These are phyloP conservation scores for Trichoderma asperelloides DNA, from an alignment of 495 filamentous ascomycete species.

Conservation along the genomic window DNA sequence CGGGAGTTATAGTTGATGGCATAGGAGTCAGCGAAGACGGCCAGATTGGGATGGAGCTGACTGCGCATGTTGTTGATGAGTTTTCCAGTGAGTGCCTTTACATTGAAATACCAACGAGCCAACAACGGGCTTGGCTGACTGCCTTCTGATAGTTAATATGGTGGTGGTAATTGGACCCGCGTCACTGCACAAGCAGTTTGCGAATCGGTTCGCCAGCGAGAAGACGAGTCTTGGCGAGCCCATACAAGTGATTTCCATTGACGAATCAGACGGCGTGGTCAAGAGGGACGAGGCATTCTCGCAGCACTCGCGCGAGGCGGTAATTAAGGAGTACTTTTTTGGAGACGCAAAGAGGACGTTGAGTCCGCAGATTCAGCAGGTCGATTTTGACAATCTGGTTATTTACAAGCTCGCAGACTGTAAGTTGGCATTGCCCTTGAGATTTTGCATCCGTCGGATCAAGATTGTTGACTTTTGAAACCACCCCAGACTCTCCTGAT, in stretches of 20 bases:
- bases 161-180: constrained; percentile 81
- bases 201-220: constrained; percentile 59
- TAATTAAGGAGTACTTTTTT: constrained; percentile 91
- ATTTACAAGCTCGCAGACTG: constrained; percentile 43
- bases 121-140: background rate
- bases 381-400: constrained; percentile 61
- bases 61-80: constrained; percentile 78
- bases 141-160: constrained; percentile 50
- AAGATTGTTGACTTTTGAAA: constrained; percentile 14
- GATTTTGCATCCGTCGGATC: background rate
- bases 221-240: constrained; percentile 50
- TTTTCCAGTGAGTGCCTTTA: constrained; percentile 66
- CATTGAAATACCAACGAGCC: too few species aligned
- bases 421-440: constrained; percentile 6
- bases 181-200: constrained; percentile 67
- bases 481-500: constrained; percentile 25
- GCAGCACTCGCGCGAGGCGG: constrained; percentile 57
- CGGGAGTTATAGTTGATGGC: constrained; percentile 82
- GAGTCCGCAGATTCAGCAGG: constrained; percentile 72
- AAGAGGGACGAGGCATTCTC: constrained; percentile 70
- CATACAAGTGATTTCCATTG: constrained; percentile 66
- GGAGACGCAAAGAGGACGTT: constrained; percentile 67
- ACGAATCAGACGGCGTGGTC: constrained; percentile 83
- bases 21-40: constrained; percentile 55
- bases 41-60: constrained; percentile 53